Conservation (phyloP, 257 asterid species). For the Solanum piurae region DNA sequence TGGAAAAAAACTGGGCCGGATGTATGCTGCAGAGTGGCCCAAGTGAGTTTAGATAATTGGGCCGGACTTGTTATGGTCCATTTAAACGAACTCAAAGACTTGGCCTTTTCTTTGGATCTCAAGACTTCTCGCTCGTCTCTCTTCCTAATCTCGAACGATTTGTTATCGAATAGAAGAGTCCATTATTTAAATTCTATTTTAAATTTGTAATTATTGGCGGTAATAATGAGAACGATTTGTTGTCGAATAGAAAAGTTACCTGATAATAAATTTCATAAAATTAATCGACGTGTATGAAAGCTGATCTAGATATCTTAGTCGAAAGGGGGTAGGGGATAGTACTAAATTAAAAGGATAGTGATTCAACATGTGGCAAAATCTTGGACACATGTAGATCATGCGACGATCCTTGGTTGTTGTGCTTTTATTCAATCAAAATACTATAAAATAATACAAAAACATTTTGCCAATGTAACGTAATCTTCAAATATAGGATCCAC, state of each 20-base stretch:
- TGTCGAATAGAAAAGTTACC: too few relatives aligned
- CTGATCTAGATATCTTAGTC: rapidly evolving
- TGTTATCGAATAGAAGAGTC: rapidly evolving
- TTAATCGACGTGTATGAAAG: rapidly evolving
- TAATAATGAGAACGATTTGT: too few relatives aligned
- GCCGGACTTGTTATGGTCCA: background rate
- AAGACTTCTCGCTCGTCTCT: rapidly evolving
- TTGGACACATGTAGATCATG: background rate
- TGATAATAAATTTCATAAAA: background rate
- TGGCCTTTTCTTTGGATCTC: background rate
- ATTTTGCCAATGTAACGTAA: background rate
- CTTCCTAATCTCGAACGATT: background rate
- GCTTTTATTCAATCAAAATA: background rate
- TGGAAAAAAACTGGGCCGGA: background rate
- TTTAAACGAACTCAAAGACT: background rate
- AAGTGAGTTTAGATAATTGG: background rate
- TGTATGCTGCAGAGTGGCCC: background rate
- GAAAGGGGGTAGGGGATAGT: background rate
- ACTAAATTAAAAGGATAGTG: background rate
- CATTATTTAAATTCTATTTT: too few relatives aligned
- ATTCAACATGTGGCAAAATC: constrained; percentile 2
- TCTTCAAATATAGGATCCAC: background rate
- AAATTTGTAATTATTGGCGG: too few relatives aligned
- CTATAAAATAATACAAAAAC: background rate
- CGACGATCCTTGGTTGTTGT: background rate